Base-by-base conservation (phyloP, 164 flowering plant genomes). In the Echeveria elegans region DNA sequence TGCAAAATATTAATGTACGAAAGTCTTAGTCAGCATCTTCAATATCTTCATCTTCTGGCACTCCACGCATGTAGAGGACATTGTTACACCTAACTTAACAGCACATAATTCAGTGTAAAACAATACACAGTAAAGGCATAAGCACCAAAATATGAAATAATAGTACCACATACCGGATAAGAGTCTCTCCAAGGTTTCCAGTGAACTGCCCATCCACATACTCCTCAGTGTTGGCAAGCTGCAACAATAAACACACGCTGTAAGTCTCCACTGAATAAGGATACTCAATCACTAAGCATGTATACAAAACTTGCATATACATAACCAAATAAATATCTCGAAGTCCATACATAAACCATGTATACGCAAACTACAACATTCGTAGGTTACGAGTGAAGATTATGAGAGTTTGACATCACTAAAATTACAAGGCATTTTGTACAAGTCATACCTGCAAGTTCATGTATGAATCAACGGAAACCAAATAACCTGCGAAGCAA, bases 211-310 rank as follows among this genome's bases (percentile, higher is more conserved):
- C 97, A 62, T 94, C 98, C 65, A 91, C 81, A 64, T 78, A 89
- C 63, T 94, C 98, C 73, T 94, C 98, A 48, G 93, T 81, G 71
- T 85, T 89, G 47, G 93, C 97, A 64, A 94, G 82, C 96, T 94
- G 83, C 73, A 78, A 8, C 64, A 19, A 8, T 15, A 48, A 66
- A 18, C 30, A 28, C 68, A 11, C n/a, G n/a, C 23, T 19, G 23
- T n/a, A n/a, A 50, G 21, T 14, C 26, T 50, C 56, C 11, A 8
- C 56, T 6, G 4, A 43, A 43, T 15, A 43, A 43, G 15, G 3
- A 43, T 43, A 15, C 15, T 14, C 47, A 43, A 16, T 43, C 15
- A 11, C 16, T 15, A 43, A 43, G 38, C 38, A 36, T 0, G 9
- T n/a, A n/a, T n/a, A 10, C 38, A 38, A 38, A 38, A 38, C 8